Conservation (phyloP, 1,139 yeast genomes). For the Pichia sp. region DNA sequence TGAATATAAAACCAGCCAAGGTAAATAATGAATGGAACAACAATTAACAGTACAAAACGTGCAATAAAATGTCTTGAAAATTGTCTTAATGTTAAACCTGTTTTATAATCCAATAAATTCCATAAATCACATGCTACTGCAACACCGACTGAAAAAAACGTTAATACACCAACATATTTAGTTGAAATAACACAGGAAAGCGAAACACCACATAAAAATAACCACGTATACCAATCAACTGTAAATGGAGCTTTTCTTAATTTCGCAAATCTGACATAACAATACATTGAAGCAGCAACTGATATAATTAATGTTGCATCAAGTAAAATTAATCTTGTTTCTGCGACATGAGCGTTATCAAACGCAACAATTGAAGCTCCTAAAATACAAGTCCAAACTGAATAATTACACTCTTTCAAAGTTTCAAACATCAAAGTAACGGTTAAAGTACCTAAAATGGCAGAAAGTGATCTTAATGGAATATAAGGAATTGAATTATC, state of each 20-base stretch:
- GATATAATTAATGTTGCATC: slow-evolving; percentile 85
- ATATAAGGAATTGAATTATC: slow-evolving; percentile 78
- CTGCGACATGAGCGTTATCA: slow-evolving; percentile 89
- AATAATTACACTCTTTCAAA: slow-evolving; percentile 75
- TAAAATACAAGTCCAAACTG: slow-evolving; percentile 69
- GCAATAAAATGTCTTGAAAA: slow-evolving; percentile 69
- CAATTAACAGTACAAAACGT: slow-evolving; percentile 64
- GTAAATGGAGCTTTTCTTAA: slow-evolving; percentile 63
- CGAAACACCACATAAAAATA: slow-evolving; percentile 72
- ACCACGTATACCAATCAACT: slow-evolving; percentile 81
- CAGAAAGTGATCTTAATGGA: slow-evolving; percentile 78
- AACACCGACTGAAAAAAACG: slow-evolving; percentile 77
- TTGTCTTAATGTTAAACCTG: slow-evolving; percentile 57
- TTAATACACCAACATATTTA: slow-evolving; percentile 91
- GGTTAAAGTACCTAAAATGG: slow-evolving; percentile 73
- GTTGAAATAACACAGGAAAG: slow-evolving; percentile 89
- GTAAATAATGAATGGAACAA: slow-evolving; percentile 76
- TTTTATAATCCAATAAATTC: slow-evolving; percentile 67
- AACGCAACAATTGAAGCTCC: slow-evolving; percentile 79
- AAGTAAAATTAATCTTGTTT: slow-evolving; percentile 80
- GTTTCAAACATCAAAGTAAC: slow-evolving; percentile 80
- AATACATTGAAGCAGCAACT: slow-evolving; percentile 71
- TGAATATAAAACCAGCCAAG: slow-evolving; percentile 93
- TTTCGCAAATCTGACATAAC: slow-evolving; percentile 75
- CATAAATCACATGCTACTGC: slow-evolving; percentile 86